Evolutionary conservation across 257 asterid species (phyloP).

Genomic region (Lycium ferocissimum): DNA sequence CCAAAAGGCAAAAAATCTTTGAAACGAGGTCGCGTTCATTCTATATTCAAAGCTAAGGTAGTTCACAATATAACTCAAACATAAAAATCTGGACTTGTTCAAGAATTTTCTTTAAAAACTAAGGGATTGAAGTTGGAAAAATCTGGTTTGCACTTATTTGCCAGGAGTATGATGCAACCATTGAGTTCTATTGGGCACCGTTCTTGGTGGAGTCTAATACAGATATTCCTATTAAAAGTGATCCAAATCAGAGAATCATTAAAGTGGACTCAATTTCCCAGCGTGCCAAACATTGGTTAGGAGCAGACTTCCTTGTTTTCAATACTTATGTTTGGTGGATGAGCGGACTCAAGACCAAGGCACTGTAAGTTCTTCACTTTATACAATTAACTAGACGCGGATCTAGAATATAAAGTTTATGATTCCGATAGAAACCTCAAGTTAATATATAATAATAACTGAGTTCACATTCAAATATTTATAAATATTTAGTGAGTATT

Average conservation of each 20-base stretch:
- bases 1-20: slow-evolving; percentile 70
- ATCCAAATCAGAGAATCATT: slow-evolving; percentile 15
- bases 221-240: slow-evolving; percentile 42
- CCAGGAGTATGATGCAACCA: slow-evolving; percentile 71
- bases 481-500: no score
- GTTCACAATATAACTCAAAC: background rate
- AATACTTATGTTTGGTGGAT: slow-evolving; percentile 27
- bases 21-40: slow-evolving; percentile 69
- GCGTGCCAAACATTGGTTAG: slow-evolving; percentile 26
- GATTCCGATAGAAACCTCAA: no score
- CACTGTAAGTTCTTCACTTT: slow-evolving; percentile 7
- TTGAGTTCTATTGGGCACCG: slow-evolving; percentile 52
- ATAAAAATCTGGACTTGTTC: background rate
- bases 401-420: no score
- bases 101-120: background rate
- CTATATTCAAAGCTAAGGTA: slow-evolving; percentile 58
- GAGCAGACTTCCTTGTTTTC: slow-evolving; percentile 26
- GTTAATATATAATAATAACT: no score
- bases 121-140: background rate
- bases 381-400: background rate
- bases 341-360: slow-evolving; percentile 27
- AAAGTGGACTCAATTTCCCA: slow-evolving; percentile 6
- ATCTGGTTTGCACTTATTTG: background rate
- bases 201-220: slow-evolving; percentile 69
- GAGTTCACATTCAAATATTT: no score